Conservation (phyloP, 1,139 yeast genomes). For the Suhomyces coccinellae region DNA sequence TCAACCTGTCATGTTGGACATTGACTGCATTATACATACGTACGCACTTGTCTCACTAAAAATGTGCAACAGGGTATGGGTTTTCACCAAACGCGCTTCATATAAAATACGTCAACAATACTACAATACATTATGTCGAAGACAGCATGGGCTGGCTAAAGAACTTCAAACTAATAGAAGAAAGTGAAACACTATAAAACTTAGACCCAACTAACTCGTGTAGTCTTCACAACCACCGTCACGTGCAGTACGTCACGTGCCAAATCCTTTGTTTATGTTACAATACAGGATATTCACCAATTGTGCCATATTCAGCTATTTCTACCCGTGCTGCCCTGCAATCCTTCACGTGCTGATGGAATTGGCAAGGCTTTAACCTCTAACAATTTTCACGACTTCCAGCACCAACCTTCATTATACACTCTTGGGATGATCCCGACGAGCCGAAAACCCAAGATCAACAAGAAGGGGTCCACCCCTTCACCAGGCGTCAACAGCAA, state of each 20-base stretch:
- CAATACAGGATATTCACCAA: constrained; percentile 6
- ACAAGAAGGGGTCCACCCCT: constrained; percentile 15
- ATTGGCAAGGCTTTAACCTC: not conserved
- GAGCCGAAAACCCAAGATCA: constrained; percentile 14
- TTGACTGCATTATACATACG: too few species aligned
- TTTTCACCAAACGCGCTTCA: too few species aligned
- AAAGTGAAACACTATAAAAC: too few species aligned
- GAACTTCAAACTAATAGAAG: too few species aligned
- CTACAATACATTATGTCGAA: too few species aligned
- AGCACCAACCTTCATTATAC: not conserved
- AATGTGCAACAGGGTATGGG: too few species aligned
- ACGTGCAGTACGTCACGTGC: not conserved
- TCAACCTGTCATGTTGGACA: too few species aligned
- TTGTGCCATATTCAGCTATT: not conserved
- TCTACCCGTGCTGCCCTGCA: not conserved
- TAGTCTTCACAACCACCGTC: not conserved
- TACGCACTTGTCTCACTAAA: too few species aligned
- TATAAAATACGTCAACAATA: too few species aligned
- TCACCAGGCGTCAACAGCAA: constrained; percentile 15
- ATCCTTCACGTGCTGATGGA: not conserved
- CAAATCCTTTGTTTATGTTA: not conserved
- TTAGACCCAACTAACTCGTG: too few species aligned
- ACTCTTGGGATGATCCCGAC: constrained; percentile 13
- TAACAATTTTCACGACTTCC: constrained; percentile 28
- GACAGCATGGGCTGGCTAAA: too few species aligned